phyloP scores from a whole-genome alignment of 139 green algal genomes.

The Picochlorum sp. region DNA sequence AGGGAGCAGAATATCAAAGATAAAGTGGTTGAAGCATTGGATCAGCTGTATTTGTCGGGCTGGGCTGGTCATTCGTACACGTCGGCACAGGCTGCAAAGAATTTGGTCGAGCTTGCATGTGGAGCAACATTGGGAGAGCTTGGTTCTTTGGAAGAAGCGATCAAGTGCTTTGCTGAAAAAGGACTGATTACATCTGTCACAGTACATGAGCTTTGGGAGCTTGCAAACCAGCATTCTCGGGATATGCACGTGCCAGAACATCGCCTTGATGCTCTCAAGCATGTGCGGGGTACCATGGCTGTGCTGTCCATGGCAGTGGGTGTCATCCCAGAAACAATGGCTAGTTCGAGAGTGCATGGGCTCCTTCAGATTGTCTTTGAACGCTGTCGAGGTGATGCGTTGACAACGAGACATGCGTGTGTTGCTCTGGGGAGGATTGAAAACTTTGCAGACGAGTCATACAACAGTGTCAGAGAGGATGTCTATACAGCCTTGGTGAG shows the following conservation, averaged over 20 bases:
- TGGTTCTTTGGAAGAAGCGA: slow-evolving; percentile 56
- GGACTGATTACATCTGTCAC: slow-evolving; percentile 27
- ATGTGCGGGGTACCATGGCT: slow-evolving; percentile 41
- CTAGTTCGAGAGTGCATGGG: slow-evolving; percentile 24
- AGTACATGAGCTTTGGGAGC: slow-evolving; percentile 28
- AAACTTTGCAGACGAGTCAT: slow-evolving; percentile 12
- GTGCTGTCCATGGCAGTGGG: slow-evolving; percentile 55
- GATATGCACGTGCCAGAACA: background rate
- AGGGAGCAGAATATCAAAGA: slow-evolving; percentile 54
- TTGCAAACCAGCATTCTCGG: slow-evolving; percentile 5
- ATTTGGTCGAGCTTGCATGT: slow-evolving; percentile 48
- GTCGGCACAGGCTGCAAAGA: slow-evolving; percentile 33
- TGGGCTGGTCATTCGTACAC: slow-evolving; percentile 18
- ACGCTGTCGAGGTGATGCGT: slow-evolving; percentile 27
- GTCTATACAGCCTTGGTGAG: slow-evolving; percentile 34
- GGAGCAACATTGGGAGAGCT: slow-evolving; percentile 62
- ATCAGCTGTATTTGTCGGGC: slow-evolving; percentile 52
- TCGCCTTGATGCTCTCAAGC: slow-evolving; percentile 6
- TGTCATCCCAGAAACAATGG: slow-evolving; percentile 33
- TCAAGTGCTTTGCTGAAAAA: slow-evolving; percentile 34
- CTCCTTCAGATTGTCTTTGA: slow-evolving; percentile 39
- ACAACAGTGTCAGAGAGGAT: slow-evolving; percentile 14
- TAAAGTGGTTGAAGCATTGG: slow-evolving; percentile 64
- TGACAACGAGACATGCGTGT: slow-evolving; percentile 50
- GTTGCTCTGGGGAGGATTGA: slow-evolving; percentile 28